Evolutionary conservation across 1,139 yeast genomes (phyloP).

Genomic region (Nematodospora anomalae): DNA sequence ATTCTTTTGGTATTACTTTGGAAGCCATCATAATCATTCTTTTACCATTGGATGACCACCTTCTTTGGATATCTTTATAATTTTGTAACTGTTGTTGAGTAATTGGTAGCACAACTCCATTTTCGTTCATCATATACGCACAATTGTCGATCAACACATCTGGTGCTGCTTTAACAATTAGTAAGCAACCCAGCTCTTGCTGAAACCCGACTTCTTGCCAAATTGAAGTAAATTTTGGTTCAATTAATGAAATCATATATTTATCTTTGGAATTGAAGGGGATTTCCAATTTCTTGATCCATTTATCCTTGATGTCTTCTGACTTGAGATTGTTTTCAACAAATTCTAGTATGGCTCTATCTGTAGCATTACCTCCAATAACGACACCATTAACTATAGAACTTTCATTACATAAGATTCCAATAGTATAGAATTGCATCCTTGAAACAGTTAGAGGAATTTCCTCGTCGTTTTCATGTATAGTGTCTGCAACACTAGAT

Average conservation of each 20-base stretch:
- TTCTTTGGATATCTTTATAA: constrained; percentile 29
- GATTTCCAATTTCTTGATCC: constrained; percentile 28
- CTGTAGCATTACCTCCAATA: constrained; percentile 51
- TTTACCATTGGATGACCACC: constrained; percentile 45
- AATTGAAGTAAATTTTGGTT: constrained; percentile 14
- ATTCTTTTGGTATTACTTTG: constrained; percentile 19
- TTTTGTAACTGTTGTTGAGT: constrained; percentile 16
- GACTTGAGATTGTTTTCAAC: constrained; percentile 23
- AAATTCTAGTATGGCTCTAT: constrained; percentile 43
- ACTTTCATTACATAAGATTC: constrained; percentile 46
- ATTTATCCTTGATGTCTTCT: constrained; percentile 11
- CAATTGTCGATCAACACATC: constrained; percentile 44
- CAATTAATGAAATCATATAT: constrained; percentile 42
- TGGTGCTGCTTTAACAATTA: constrained; percentile 52
- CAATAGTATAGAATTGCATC: constrained; percentile 18
- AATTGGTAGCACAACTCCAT: constrained; percentile 15
- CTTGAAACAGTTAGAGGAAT: constrained; percentile 41
- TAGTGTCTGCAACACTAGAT: constrained; percentile 22
- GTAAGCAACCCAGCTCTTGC: constrained; percentile 18
- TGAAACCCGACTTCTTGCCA: constrained; percentile 16
- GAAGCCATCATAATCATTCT: constrained; percentile 46
- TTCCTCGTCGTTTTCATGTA: constrained; percentile 18
- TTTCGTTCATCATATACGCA: constrained; percentile 20
- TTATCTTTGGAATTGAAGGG: constrained; percentile 51
- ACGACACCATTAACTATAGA: constrained; percentile 11